phyloP scores from a whole-genome alignment of 495 filamentous ascomycete species.

The Evernia prunastri region DNA sequence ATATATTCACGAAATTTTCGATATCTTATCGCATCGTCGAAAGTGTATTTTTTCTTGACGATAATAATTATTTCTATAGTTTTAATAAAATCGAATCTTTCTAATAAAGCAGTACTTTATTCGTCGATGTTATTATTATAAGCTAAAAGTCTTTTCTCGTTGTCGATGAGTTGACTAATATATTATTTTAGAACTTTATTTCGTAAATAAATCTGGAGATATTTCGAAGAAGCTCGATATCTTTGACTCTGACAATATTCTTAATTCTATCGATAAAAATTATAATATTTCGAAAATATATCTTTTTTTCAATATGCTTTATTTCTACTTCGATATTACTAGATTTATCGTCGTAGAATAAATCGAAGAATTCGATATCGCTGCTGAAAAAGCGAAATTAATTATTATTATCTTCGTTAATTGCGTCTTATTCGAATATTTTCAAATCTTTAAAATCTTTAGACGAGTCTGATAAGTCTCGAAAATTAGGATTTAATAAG shows the following conservation, averaged over 20 bases:
- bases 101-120: not conserved
- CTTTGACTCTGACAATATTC: not conserved
- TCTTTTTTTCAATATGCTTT: not conserved
- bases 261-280: conserved; percentile 1
- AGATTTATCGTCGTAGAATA: not conserved
- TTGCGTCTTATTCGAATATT: not conserved
- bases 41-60: not conserved
- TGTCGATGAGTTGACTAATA: not conserved
- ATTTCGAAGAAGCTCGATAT: not conserved
- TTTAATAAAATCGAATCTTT: not conserved
- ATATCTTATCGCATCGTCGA: not conserved
- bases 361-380: not conserved
- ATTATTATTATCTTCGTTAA: not conserved
- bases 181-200: not conserved
- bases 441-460: not conserved
- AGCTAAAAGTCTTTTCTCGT: not conserved
- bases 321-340: not conserved
- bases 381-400: not conserved
- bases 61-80: not conserved
- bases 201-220: not conserved
- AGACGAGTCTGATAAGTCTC: not conserved
- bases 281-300: not conserved
- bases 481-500: too few species aligned
- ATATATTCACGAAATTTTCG: not conserved
- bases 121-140: not conserved